phyloP scores from a whole-genome alignment of 179 eudicot genomes.

The Carnegiea gigantea region DNA sequence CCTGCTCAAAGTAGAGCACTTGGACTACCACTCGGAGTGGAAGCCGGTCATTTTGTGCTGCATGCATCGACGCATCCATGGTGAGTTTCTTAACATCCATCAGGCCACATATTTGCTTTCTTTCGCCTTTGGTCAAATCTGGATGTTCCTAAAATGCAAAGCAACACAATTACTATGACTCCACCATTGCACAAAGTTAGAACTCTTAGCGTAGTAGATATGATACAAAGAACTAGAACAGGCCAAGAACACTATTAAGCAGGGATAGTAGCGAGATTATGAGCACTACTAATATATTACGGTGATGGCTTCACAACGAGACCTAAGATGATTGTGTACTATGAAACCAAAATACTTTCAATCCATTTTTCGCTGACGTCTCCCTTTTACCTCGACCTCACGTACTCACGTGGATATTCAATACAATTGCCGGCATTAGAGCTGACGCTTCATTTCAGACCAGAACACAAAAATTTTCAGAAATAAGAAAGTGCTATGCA shows the following conservation, averaged over 20 bases:
- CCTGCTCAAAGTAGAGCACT: conserved; percentile 78
- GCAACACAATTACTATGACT: background rate
- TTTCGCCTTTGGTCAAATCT: conserved; percentile 53
- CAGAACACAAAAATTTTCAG: background rate
- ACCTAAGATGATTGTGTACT: no score
- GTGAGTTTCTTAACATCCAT: conserved; percentile 76
- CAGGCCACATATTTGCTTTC: conserved; percentile 61
- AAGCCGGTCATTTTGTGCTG: conserved; percentile 80
- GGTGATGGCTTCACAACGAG: no score
- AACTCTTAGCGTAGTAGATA: background rate
- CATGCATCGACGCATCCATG: conserved; percentile 67
- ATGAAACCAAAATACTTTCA: no score
- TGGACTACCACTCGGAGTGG: conserved; percentile 83
- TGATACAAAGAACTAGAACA: background rate
- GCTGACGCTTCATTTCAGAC: no score
- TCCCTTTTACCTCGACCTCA: no score
- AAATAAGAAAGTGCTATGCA: background rate
- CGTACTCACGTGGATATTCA: background rate
- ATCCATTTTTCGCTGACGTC: no score
- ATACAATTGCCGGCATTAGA: no score
- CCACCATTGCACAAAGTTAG: background rate
- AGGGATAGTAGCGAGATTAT: no score
- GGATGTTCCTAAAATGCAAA: conserved; percentile 58
- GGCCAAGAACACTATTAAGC: background rate
- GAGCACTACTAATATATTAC: no score